phyloP scores from a whole-genome alignment of 805 yeast species.

The Pichia sporocuriosa region DNA sequence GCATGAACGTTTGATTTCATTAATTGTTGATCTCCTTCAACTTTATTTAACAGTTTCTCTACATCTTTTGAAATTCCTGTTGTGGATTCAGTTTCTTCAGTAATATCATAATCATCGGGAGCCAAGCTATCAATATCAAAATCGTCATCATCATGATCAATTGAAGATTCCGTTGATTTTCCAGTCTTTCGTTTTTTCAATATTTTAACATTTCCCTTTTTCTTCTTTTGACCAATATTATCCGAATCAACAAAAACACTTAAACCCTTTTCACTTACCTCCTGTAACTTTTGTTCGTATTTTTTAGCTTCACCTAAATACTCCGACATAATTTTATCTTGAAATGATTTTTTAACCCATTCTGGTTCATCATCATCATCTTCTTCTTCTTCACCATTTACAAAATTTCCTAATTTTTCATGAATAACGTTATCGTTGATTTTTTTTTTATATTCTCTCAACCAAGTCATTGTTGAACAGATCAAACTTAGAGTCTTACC shows the following conservation, averaged over 20 bases:
- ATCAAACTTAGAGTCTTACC: slow-evolving; percentile 87
- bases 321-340: slow-evolving; percentile 29
- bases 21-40: slow-evolving; percentile 25
- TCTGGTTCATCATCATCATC: slow-evolving; percentile 39
- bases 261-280: slow-evolving; percentile 26
- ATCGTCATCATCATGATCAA: too few relatives aligned
- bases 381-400: slow-evolving; percentile 15
- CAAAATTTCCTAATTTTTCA: slow-evolving; percentile 4
- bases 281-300: slow-evolving; percentile 36
- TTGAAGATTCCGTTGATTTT: slow-evolving; percentile 2
- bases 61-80: slow-evolving; percentile 40
- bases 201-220: slow-evolving; percentile 20
- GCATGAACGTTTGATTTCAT: background rate
- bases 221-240: background rate
- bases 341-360: slow-evolving; percentile 30
- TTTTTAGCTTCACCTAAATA: slow-evolving; percentile 27
- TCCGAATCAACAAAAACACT: slow-evolving; percentile 18
- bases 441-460: slow-evolving; percentile 27
- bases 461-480: slow-evolving; percentile 81
- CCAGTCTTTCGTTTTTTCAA: slow-evolving; percentile 21
- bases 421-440: slow-evolving; percentile 10
- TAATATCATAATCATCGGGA: slow-evolving; percentile 27
- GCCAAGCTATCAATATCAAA: slow-evolving; percentile 13
- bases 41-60: slow-evolving; percentile 37
- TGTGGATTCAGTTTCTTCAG: slow-evolving; percentile 23